Conservation (phyloP, 192 early-diverging fungal genomes). For the Podila horticola region DNA sequence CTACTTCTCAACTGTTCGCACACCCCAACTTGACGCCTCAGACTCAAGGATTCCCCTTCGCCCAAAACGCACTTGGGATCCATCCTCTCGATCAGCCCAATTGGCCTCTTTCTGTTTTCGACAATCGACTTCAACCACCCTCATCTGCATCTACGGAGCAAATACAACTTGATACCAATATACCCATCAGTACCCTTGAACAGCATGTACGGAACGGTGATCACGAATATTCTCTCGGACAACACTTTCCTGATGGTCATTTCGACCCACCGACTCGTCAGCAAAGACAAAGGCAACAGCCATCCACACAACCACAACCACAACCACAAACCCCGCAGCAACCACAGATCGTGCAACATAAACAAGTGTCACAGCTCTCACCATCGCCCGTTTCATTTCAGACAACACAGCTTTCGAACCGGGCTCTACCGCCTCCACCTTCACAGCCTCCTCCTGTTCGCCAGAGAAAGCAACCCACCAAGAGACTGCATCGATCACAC, state of each 20-base stretch:
- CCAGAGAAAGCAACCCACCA: not conserved
- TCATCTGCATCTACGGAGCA: too few relatives aligned
- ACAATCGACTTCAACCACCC: too few relatives aligned
- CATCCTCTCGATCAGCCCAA: too few relatives aligned
- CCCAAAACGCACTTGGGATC: too few relatives aligned
- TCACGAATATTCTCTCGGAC: not conserved
- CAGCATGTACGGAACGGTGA: not conserved
- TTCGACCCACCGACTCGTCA: constrained; percentile 4
- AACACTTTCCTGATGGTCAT: not conserved
- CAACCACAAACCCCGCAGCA: constrained; percentile 1
- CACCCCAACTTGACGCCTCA: too few relatives aligned
- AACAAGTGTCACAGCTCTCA: not conserved
- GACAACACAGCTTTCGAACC: not conserved
- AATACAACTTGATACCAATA: too few relatives aligned
- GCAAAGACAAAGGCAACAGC: not conserved
- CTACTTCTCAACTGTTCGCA: too few relatives aligned
- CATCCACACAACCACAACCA: not conserved
- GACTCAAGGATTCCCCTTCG: too few relatives aligned
- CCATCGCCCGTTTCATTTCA: not conserved
- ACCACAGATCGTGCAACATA: not conserved
- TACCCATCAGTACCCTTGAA: not conserved
- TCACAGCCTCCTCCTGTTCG: not conserved
- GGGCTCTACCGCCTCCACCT: not conserved
- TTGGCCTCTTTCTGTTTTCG: too few relatives aligned
- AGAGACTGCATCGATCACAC: not conserved